Evolutionary conservation across 208 protist species (phyloP).

Genomic region (Trypanosoma cruzi): DNA sequence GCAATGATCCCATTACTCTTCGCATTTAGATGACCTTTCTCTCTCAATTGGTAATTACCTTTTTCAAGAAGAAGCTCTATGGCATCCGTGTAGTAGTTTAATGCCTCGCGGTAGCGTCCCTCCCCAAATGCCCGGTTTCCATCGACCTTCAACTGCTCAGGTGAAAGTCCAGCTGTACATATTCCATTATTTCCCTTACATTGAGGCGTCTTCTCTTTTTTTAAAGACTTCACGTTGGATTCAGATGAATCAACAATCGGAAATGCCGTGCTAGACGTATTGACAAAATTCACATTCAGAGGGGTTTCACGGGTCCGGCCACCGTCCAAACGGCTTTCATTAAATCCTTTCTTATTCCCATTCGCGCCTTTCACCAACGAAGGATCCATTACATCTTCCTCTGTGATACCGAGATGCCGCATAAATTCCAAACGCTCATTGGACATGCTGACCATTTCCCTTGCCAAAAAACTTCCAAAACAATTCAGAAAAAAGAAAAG

Average conservation of each 20-base stretch:
- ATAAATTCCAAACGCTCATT: conserved; percentile 75
- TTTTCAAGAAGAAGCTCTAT: conserved; percentile 63
- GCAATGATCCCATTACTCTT: not conserved
- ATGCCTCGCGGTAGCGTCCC: conserved; percentile 74
- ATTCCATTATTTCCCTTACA: conserved; percentile 4
- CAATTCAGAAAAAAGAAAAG: conserved; percentile 12
- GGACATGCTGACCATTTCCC: conserved; percentile 21
- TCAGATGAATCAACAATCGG: not conserved
- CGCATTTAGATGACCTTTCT: conserved; percentile 1
- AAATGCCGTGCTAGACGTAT: conserved; percentile 15
- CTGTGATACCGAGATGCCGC: conserved; percentile 70
- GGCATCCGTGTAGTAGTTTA: conserved; percentile 81
- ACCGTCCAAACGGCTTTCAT: not conserved
- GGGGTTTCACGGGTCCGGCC: not conserved
- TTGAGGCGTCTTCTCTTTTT: conserved; percentile 4
- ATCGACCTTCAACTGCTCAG: conserved; percentile 73
- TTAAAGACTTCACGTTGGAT: not conserved
- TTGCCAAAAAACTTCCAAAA: conserved; percentile 20
- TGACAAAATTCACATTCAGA: conserved; percentile 8
- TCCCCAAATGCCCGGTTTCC: conserved; percentile 92
- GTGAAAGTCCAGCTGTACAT: conserved; percentile 3
- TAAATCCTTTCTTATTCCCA: conserved; percentile 1
- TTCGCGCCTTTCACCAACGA: not conserved
- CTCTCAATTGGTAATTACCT: conserved; percentile 17
- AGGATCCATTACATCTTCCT: conserved; percentile 71